Base-by-base conservation (phyloP, 208 protist species). In the Wallacemonas collosoma region DNA sequence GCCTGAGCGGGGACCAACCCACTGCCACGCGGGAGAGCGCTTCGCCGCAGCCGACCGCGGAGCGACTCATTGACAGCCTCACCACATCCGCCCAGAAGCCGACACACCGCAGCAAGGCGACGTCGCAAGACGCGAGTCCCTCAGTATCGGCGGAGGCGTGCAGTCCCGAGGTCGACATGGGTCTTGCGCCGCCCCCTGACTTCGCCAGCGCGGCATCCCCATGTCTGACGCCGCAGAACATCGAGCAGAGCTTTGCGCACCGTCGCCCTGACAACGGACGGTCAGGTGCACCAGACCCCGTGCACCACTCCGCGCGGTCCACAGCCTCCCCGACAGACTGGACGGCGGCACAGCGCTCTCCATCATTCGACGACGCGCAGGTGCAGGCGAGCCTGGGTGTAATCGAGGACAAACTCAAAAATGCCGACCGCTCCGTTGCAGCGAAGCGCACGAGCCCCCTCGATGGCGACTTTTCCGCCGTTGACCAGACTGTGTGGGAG, bases 181-280 rank as follows among this genome's bases (percentile, higher is more conserved):
- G 60, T 11, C 41, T 71, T 2, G 53, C 53, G 15, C 53, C 53
- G n/a, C 66, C 66, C 2, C 66, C 66, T 7, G 54, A 11, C n/a
- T 71, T 71, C 48, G 47, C 55, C 38, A 66, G 44, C 39, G 45
- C 55, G 4, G 54, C 47, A 4, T 58, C 80, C 15, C 80, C 80
- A 12, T 60, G 41, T 5, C 61, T 85, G 51, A 85, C 80, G 3
- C 68, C 76, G 48, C 76, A 85, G 68, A 75, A 85, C 68, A 75
- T 85, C 14, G 75, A 80, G 55, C 75, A 81, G 26, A 85, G 80
- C 73, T 45, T 85, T 26, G 65, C 75, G 45, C 64, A 75, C 55
- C 79, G 44, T 41, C 60, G 43, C 15, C 43, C n/a, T 41, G 60
- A 65, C 60, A 62, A 35, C 41, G 15, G 15, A 4, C 60, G 60